A percentile compares a stretch with the other conserved stretches of the same genome.
These are phyloP conservation scores for Aegilops bicornis DNA, from an alignment of 176 grass and related monocot species.

Conservation along the genomic window DNA sequence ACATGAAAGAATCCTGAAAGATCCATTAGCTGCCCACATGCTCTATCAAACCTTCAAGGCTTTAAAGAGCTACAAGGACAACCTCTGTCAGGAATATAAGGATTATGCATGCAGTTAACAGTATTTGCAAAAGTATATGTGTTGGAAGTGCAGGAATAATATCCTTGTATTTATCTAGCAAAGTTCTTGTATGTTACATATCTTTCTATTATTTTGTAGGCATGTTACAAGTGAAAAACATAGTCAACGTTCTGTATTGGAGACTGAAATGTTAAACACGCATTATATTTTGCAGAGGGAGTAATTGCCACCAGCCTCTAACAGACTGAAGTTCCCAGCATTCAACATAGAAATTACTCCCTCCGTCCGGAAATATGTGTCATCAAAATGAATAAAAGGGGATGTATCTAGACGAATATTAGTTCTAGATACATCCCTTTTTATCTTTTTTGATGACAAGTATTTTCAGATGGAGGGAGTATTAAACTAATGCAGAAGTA, in stretches of 20 bases:
- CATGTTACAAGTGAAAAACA: constrained; percentile 9
- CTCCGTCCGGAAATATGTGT: too few species aligned
- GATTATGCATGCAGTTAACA: neutral
- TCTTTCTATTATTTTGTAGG: constrained; percentile 1
- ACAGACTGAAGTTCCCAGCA: neutral
- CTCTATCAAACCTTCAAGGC: constrained; percentile 8
- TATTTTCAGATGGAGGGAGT: too few species aligned
- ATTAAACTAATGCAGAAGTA: constrained; percentile 24
- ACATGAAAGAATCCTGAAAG: constrained; percentile 5
- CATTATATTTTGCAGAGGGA: neutral
- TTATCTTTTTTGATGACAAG: too few species aligned
- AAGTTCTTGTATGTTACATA: neutral
- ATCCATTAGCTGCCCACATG: neutral
- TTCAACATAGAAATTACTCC: neutral
- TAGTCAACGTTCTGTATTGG: constrained; percentile 3
- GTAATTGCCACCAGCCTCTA: neutral
- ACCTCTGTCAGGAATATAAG: neutral
- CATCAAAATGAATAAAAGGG: too few species aligned
- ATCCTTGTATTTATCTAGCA: neutral
- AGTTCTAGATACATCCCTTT: too few species aligned
- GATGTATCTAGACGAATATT: too few species aligned
- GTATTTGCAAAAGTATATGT: neutral
- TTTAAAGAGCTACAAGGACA: neutral
- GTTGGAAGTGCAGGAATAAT: neutral
- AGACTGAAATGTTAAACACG: neutral